Evolutionary conservation across 768 basidiomycete species (phyloP), one percentile per base, ranked within the genome.

Genomic region (Tremella fuciformis): DNA sequence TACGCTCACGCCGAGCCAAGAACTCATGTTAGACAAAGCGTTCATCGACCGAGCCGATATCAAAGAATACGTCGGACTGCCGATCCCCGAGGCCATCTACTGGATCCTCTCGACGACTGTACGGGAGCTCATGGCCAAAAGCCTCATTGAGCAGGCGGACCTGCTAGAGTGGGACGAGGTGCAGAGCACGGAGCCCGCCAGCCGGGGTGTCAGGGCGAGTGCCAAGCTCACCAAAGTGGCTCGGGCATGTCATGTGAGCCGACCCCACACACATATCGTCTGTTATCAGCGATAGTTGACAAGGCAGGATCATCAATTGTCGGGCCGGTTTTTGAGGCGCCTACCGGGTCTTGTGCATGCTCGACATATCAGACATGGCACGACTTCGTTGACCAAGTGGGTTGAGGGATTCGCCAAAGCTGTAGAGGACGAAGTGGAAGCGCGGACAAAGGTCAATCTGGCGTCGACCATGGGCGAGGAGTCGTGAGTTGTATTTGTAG

Each of bases 1-100:
- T 34, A 18, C 9, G 26, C 13, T 8, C 25, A 18, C 38, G 34
- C 4, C 42, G 61, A 40, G 26, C 41, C 0, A 2, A 4, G 15
- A 11, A 11, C 29, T 34, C 29, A 34, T 34, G 18, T 7, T 65
- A 97, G 94, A 99, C 69, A 85, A 85, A 50, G 96, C 94, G 2
- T 98, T 97, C 73, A 85, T 97, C 49, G 96, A 98, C 72, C 87
- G 96, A 40, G 96, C 94, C 8, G 96, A 99, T 69, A 91, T 98
- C 50, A 85, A 96, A 18, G 93, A 94, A 80, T 96, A 91, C 69
- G 83, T 97, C 18, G 93, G 92, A 64, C 82, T 91, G 7, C 96
- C 96, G 0, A 86, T 92, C 4, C 83, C 86, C 15, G 88, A 92
- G 63, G 96, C 92, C 0, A 84, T 97, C 48, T 98, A 96, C 78